These are phyloP conservation scores for Emydomyces testavorans DNA, from an alignment of 2,329 filamentous ascomycete species.

Conservation along the genomic window DNA sequence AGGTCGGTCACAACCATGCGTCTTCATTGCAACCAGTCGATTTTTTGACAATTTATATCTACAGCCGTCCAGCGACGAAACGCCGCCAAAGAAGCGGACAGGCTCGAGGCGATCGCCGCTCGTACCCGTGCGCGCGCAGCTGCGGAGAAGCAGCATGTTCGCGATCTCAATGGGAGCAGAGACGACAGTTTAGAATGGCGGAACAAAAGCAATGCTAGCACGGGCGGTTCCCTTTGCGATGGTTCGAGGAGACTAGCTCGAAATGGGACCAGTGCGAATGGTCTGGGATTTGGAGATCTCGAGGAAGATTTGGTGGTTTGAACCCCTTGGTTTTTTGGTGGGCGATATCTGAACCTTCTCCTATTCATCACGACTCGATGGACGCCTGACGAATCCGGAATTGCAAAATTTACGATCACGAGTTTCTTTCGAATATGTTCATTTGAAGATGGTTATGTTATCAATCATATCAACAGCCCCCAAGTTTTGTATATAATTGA, in stretches of 20 bases:
- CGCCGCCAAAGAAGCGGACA: constrained; percentile 24
- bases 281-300: constrained; percentile 13
- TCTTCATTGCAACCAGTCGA: neutral
- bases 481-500: neutral
- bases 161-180: neutral
- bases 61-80: constrained; percentile 21
- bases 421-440: too few species aligned
- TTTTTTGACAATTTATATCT: neutral
- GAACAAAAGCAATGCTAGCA: constrained; percentile 1
- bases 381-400: too few species aligned
- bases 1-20: constrained; percentile 17
- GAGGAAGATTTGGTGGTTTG: constrained; percentile 15
- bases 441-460: neutral
- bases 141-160: constrained; percentile 10
- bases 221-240: constrained; percentile 1
- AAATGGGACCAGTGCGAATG: constrained; percentile 13
- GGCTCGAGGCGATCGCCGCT: constrained; percentile 23
- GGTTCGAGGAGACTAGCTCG: constrained; percentile 4
- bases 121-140: constrained; percentile 4
- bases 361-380: too few species aligned
- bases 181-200: neutral
- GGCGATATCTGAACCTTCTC: neutral
- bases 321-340: neutral
- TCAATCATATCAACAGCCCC: too few species aligned
- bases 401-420: too few species aligned